phyloP scores from a whole-genome alignment of 371 early-diverging fungal genomes.

The Mortierella sp. region DNA sequence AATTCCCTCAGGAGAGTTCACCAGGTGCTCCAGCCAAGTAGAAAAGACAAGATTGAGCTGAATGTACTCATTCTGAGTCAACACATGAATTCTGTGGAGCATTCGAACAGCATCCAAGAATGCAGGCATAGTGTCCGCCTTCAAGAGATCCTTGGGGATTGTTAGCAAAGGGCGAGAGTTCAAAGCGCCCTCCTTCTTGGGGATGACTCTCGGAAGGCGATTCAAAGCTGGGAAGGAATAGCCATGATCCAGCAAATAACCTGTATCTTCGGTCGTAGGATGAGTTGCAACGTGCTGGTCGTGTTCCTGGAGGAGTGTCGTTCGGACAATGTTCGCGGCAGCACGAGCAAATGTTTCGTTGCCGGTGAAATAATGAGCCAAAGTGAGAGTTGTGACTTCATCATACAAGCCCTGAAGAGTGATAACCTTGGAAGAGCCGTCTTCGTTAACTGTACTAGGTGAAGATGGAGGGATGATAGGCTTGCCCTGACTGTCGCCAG shows the following conservation, averaged over 20 bases:
- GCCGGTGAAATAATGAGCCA: slow-evolving; percentile 72
- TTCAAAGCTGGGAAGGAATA: slow-evolving; percentile 74
- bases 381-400: slow-evolving; percentile 70
- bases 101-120: slow-evolving; percentile 71
- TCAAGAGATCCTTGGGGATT: slow-evolving; percentile 51
- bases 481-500: slow-evolving; percentile 47
- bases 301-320: slow-evolving; percentile 68
- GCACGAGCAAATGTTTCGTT: slow-evolving; percentile 70
- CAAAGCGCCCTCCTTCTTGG: slow-evolving; percentile 62
- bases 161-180: slow-evolving; percentile 40
- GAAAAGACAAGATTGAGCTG: slow-evolving; percentile 68
- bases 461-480: slow-evolving; percentile 35
- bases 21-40: slow-evolving; percentile 68
- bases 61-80: slow-evolving; percentile 76
- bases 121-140: slow-evolving; percentile 58
- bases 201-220: slow-evolving; percentile 66
- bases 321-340: slow-evolving; percentile 73
- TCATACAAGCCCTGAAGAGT: slow-evolving; percentile 60
- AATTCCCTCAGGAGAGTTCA: slow-evolving; percentile 73
- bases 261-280: slow-evolving; percentile 68
- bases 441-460: slow-evolving; percentile 19
- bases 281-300: slow-evolving; percentile 66
- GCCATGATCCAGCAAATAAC: slow-evolving; percentile 73
- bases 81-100: slow-evolving; percentile 63
- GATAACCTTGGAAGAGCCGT: slow-evolving; percentile 46